Percentiles rank a stretch among this genome's conserved stretches.
phyloP scores from a whole-genome alignment of 2,329 filamentous ascomycete species.

The Colletotrichum cuscutae region DNA sequence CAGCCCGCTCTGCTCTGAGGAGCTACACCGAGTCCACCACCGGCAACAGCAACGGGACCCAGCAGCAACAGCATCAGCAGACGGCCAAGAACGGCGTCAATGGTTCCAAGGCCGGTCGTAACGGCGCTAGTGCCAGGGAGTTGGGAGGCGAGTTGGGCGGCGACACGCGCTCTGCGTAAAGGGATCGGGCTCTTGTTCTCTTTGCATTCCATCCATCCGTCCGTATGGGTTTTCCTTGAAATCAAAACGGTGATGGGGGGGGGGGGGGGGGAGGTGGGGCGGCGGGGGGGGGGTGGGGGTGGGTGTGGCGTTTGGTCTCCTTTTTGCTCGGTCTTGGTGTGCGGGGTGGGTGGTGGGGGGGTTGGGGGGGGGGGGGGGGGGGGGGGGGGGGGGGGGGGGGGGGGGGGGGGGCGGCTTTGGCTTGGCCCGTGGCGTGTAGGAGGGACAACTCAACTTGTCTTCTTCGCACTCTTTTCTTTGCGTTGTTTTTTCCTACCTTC shows the following conservation, averaged over 20 bases:
- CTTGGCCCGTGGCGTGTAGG: background rate
- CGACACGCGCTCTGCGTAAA: slow-evolving; percentile 54
- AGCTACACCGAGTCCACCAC: slow-evolving; percentile 47
- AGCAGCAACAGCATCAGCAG: slow-evolving; percentile 2
- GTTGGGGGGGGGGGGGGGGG: slow-evolving; percentile 2
- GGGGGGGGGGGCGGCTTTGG: background rate
- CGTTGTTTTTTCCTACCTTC: background rate
- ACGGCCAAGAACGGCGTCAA: slow-evolving; percentile 20
- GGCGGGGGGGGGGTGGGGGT: no score
- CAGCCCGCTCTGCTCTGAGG: slow-evolving; percentile 54
- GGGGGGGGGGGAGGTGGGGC: no score
- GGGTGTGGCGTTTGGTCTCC: no score
- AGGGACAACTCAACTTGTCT: slow-evolving; percentile 30
- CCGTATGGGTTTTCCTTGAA: background rate
- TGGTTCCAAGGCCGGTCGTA: slow-evolving; percentile 29
- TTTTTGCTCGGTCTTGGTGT: no score
- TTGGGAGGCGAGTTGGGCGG: slow-evolving; percentile 71
- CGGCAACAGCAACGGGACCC: slow-evolving; percentile 26
- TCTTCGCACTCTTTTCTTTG: background rate
- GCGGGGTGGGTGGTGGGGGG: no score
- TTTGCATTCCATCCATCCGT: background rate
- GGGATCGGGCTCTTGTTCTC: background rate
- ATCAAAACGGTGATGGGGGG: background rate
- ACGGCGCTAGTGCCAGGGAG: slow-evolving; percentile 48
- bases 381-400: slow-evolving; percentile 3